Base-by-base conservation (phyloP, 257 asterid genomes). In the Asclepias syriaca region DNA sequence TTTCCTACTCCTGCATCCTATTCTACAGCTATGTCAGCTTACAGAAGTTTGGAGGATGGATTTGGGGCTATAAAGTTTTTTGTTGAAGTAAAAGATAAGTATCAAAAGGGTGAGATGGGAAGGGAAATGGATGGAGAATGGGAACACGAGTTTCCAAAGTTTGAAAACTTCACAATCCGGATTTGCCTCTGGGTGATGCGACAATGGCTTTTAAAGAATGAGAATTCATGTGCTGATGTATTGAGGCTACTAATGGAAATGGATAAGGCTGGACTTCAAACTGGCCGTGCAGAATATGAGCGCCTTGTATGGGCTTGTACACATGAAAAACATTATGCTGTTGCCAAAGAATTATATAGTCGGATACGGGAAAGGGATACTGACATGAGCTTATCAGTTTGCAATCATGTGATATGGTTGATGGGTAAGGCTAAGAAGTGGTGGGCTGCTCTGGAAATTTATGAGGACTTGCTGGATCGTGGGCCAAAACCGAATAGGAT, bases 361-460 rank as follows among this genome's bases (percentile, higher is more conserved):
- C 85, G 97, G 85, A 81, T 92, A 76, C 74, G 98, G 70, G 97
- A 95, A 73, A 85, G 78, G 64, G 82, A 75, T 46, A 8, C 68
- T 13, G 90, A 84, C 14, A 92, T 92, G 65, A 92, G 99, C 81
- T 70, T 91, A 77, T 88, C 98, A 0, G 90, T 91, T 16, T 91
- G 99, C 80, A 95, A 92, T 71, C 98, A 90, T 55, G 86, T 92
- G 68, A 92, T 95, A 72, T 95, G 99, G 99, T 65, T 95, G 43
- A 75, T 95, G 91, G 98, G 98, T 14, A 95, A 92, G 83, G 97
- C 97, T 3, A 95, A 85, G 74, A 95, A 95, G 39, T 95, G 99
- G 99, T 95, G 99, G 99, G 96, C 92, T 0, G 99, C 99, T 59
- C 84, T 92, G 18, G 97, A 95, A 75, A 86, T 95, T n/a, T 95